Percentiles rank a stretch among this genome's conserved stretches.
phyloP scores from a whole-genome alignment of 176 grass and related monocot genomes.

The Microstegium vimineum region DNA sequence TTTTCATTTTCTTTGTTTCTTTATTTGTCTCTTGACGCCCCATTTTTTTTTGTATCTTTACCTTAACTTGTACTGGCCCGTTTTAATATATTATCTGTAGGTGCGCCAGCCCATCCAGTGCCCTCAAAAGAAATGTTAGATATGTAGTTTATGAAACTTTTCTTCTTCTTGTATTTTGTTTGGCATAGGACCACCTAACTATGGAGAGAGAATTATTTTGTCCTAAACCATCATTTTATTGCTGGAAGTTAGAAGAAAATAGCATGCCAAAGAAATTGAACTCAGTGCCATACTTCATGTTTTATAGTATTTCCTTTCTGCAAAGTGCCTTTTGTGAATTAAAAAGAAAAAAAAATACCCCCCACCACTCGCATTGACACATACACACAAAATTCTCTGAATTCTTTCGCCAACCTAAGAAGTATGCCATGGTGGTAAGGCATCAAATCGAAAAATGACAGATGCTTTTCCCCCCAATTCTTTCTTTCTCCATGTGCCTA shows the following conservation, averaged over 20 bases:
- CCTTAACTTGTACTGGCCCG: too few species aligned
- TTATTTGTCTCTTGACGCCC: neutral
- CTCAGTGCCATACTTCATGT: neutral
- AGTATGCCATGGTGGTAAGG: neutral
- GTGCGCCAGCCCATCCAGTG: too few species aligned
- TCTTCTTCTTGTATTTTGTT: neutral
- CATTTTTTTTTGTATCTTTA: too few species aligned
- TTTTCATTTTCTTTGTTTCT: too few species aligned
- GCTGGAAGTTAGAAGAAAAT: neutral
- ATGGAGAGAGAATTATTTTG: neutral
- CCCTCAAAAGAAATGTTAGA: too few species aligned
- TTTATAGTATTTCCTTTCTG: neutral
- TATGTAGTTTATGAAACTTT: too few species aligned
- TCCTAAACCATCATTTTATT: neutral
- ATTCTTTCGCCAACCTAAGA: neutral
- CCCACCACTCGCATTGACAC: too few species aligned
- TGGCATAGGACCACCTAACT: neutral
- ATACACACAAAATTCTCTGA: neutral
- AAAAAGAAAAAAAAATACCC: neutral
- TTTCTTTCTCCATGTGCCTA: conserved; percentile 3
- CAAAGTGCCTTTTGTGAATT: neutral
- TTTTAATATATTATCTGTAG: too few species aligned
- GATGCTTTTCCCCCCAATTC: neutral
- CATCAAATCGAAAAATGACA: neutral
- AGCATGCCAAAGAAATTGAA: neutral